Evolutionary conservation across 345 rosid genomes (phyloP), one percentile per base, ranked within the genome.

Genomic region (Zanthoxylum bungeanum): DNA sequence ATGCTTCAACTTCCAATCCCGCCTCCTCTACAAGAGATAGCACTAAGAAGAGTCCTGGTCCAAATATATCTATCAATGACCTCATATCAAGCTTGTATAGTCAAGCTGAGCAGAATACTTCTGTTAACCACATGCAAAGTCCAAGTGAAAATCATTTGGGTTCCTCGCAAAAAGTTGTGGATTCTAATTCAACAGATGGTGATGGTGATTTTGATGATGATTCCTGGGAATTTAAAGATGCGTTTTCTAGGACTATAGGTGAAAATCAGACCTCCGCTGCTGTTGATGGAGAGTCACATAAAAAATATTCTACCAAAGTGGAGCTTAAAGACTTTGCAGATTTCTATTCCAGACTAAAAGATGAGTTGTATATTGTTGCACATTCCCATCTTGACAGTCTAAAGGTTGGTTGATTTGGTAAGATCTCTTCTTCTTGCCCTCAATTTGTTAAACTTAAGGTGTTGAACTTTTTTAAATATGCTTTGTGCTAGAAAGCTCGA

Each of bases 211-310:
- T 82, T 78, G 85, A 85, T 72, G 92, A 84, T 77, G 83, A 84
- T 78, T 77, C 89, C 39, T 95, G 98, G 98, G 92, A 90, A 68
- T 89, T 85, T 84, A 83, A 84, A 81, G 84, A 42, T 80, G 84
- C 87, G 12, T 64, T 74, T 66, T 58, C 76, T 46, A 85, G 77
- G 75, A 64, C 76, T 39, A 44, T 33, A 67, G 71, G 46, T 71
- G 76, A 71, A 79, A 78, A 71, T 58, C 78, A 56, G 61, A 74
- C 55, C 22, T 73, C 70, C 47, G 34, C 27, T 60, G 44, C 62
- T 31, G 55, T 66, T 75, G 67, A 53, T 65, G 76, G 62, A 56
- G 81, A 85, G 70, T 64, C 69, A 46, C 74, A 69, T 69, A 52
- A 77, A 55, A 77, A 64, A 27, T 47, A 56, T 63, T 76, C 74